Evolutionary conservation across 106 monocot genomes (phyloP).

Genomic region (Acorus gramineus): DNA sequence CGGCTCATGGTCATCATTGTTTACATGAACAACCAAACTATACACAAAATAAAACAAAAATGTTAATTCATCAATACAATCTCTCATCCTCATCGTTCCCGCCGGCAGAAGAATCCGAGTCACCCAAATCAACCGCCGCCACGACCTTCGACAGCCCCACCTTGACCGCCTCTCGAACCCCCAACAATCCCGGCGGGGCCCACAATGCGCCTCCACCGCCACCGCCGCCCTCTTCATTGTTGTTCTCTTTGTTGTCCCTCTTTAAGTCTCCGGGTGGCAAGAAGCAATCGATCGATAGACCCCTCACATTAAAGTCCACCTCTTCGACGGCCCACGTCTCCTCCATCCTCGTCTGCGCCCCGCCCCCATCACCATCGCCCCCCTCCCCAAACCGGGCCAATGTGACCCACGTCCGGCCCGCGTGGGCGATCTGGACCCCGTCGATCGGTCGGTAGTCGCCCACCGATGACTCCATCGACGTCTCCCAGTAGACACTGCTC

Average conservation of each 20-base stretch:
- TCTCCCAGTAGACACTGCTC: slow-evolving; percentile 21
- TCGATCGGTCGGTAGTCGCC: slow-evolving; percentile 57
- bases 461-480: slow-evolving; percentile 53
- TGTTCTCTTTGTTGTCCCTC: not conserved
- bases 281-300: slow-evolving; percentile 63
- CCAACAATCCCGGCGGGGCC: too few relatives aligned
- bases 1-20: too few relatives aligned
- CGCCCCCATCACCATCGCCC: slow-evolving; percentile 18
- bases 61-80: too few relatives aligned
- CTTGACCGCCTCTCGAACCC: too few relatives aligned
- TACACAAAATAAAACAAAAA: too few relatives aligned
- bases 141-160: too few relatives aligned
- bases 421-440: slow-evolving; percentile 65
- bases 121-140: too few relatives aligned
- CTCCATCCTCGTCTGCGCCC: slow-evolving; percentile 41
- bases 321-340: slow-evolving; percentile 72
- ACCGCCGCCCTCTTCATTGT: too few relatives aligned
- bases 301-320: slow-evolving; percentile 68
- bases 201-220: too few relatives aligned
- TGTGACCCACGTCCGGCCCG: slow-evolving; percentile 50
- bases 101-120: too few relatives aligned
- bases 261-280: slow-evolving; percentile 43
- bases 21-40: too few relatives aligned
- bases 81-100: too few relatives aligned
- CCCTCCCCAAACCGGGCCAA: slow-evolving; percentile 46